Percentiles rank a stretch among this genome's conserved stretches.
Evolutionary conservation across 768 basidiomycete genomes (phyloP).

Genomic region (Hygrophorus pudorinus): DNA sequence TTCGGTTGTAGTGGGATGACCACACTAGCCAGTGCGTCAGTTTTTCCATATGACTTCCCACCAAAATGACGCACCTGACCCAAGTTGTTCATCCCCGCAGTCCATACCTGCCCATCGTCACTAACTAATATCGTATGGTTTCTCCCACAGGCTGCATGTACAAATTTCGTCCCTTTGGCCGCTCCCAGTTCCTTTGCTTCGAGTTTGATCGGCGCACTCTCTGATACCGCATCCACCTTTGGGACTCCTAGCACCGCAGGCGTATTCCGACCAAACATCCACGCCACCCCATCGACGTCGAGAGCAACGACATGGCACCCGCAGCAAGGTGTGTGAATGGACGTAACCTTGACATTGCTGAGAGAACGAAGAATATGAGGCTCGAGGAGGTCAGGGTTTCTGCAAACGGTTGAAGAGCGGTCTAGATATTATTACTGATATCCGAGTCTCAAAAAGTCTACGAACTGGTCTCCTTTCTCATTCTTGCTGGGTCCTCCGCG

Average conservation of each 20-base stretch:
- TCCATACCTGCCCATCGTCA: constrained; percentile 76
- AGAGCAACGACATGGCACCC: constrained; percentile 71
- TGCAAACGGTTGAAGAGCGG: constrained; percentile 12
- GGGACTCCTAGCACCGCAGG: constrained; percentile 56
- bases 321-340: constrained; percentile 66
- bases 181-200: constrained; percentile 55
- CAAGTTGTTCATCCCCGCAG: constrained; percentile 67
- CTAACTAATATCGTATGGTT: constrained; percentile 79
- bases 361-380: constrained; percentile 87
- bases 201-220: constrained; percentile 61
- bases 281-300: constrained; percentile 70
- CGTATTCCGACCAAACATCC: constrained; percentile 84
- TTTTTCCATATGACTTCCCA: background rate
- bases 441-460: background rate
- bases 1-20: constrained; percentile 55
- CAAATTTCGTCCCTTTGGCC: constrained; percentile 46
- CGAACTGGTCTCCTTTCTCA: constrained; percentile 3
- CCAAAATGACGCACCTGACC: constrained; percentile 54
- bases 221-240: constrained; percentile 51
- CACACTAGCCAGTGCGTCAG: constrained; percentile 43
- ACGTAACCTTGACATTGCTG: constrained; percentile 63
- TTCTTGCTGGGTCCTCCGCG: constrained; percentile 33
- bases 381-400: constrained; percentile 73
- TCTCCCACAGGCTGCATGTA: constrained; percentile 76
- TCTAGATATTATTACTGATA: background rate